Evolutionary conservation across 441 rosid genomes (phyloP).

Genomic region (Erodium trifolium): DNA sequence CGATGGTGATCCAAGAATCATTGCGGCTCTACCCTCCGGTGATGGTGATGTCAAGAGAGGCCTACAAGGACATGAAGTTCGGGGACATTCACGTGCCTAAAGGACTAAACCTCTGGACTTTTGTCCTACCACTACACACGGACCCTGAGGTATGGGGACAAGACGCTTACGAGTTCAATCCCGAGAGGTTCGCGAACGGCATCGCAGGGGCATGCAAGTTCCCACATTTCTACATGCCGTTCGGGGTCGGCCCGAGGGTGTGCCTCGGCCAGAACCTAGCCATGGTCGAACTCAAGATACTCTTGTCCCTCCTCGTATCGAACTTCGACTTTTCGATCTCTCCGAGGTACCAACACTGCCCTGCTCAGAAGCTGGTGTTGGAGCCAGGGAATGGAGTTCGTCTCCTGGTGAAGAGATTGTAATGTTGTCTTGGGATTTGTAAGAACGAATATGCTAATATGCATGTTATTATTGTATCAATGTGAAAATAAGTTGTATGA

Average conservation of each 20-base stretch:
- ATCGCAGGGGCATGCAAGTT: constrained; percentile 47
- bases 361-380: constrained; percentile 44
- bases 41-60: constrained; percentile 61
- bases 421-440: background rate
- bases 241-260: constrained; percentile 55
- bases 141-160: constrained; percentile 63
- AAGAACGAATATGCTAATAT: too few species aligned
- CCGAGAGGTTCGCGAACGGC: constrained; percentile 55
- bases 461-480: too few species aligned
- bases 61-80: constrained; percentile 46
- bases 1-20: constrained; percentile 63
- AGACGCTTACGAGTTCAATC: constrained; percentile 47
- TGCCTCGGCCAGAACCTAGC: constrained; percentile 67
- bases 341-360: constrained; percentile 45
- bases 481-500: too few species aligned
- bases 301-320: constrained; percentile 37
- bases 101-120: constrained; percentile 52
- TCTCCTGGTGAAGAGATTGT: constrained; percentile 29
- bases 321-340: constrained; percentile 51
- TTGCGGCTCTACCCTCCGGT: constrained; percentile 66
- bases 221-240: constrained; percentile 52
- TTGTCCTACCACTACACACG: constrained; percentile 38
- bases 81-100: constrained; percentile 40
- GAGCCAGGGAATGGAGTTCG: constrained; percentile 54
- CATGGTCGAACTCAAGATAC: constrained; percentile 53